phyloP scores from a whole-genome alignment of 106 monocot species.

The Triglochin maritima region DNA sequence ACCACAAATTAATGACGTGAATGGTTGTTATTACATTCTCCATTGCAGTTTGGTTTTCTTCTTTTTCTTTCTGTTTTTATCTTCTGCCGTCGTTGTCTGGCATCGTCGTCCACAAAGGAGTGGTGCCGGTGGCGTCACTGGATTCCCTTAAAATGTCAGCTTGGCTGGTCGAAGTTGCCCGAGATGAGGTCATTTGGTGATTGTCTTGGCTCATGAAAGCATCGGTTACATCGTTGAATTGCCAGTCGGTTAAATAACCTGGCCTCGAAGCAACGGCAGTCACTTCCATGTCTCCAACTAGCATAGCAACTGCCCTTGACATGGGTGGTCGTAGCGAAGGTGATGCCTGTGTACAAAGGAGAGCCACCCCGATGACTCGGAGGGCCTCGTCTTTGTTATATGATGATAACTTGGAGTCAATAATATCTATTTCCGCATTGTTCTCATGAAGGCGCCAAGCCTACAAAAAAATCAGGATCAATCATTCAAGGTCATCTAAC shows the following conservation, averaged over 20 bases:
- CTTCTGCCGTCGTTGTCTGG: not conserved
- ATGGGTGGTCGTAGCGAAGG: constrained; percentile 53
- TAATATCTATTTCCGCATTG: not conserved
- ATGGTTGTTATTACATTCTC: too few relatives aligned
- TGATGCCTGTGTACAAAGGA: constrained; percentile 74
- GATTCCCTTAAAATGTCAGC: not conserved
- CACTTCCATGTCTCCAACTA: constrained; percentile 50
- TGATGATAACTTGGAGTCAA: not conserved
- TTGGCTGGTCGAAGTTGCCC: not conserved
- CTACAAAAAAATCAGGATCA: not conserved
- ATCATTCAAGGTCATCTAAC: not conserved
- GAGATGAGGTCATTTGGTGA: not conserved
- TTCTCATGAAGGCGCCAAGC: constrained; percentile 11
- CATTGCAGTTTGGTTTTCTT: too few relatives aligned
- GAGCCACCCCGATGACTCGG: constrained; percentile 32
- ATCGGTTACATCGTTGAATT: constrained; percentile 37
- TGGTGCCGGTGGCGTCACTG: not conserved
- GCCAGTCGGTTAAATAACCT: constrained; percentile 66
- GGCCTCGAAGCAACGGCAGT: constrained; percentile 40
- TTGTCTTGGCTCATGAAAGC: not conserved
- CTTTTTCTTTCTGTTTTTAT: too few relatives aligned
- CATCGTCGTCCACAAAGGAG: too few relatives aligned
- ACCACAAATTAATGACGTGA: too few relatives aligned
- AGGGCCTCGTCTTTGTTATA: constrained; percentile 4
- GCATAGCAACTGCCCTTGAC: constrained; percentile 70